Conservation (phyloP, 2,329 filamentous ascomycete species). For the Claviceps digitariae region DNA sequence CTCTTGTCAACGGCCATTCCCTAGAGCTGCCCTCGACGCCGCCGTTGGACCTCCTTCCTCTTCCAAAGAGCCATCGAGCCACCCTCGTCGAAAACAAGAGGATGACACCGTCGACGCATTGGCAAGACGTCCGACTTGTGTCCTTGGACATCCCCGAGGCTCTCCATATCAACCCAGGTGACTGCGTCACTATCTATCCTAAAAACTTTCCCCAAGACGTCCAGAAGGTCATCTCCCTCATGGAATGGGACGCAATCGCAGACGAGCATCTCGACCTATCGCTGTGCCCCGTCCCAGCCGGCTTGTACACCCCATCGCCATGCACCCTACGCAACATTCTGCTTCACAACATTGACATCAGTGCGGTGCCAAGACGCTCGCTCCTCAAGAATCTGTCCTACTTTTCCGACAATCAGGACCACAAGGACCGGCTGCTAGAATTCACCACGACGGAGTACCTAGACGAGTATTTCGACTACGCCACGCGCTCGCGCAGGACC, state of each 20-base stretch:
- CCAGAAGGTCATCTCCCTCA: conserved; percentile 60
- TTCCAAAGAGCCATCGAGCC: conserved; percentile 43
- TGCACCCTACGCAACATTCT: conserved; percentile 63
- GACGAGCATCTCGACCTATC: conserved; percentile 51
- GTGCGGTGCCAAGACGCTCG: conserved; percentile 71
- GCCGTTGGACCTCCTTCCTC: conserved; percentile 31
- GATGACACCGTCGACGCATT: conserved; percentile 64
- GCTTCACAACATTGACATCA: conserved; percentile 76
- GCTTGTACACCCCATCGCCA: conserved; percentile 24
- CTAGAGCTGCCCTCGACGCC: conserved; percentile 12
- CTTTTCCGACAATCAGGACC: conserved; percentile 57
- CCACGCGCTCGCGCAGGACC: conserved; percentile 74
- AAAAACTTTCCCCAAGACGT: conserved; percentile 79
- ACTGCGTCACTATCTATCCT: conserved; percentile 69
- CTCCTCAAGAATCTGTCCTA: conserved; percentile 73
- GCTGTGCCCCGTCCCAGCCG: conserved; percentile 18
- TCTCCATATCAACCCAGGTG: conserved; percentile 49
- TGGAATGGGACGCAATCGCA: conserved; percentile 64
- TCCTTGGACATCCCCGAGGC: conserved; percentile 32
- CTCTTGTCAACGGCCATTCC: conserved; percentile 6
- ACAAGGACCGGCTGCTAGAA: conserved; percentile 71
- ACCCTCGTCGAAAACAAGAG: conserved; percentile 53
- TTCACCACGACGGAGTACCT: conserved; percentile 68
- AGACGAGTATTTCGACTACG: conserved; percentile 94
- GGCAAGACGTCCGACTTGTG: conserved; percentile 88